phyloP scores from a whole-genome alignment of 495 filamentous ascomycete species.

The Aspergillus asperescens region DNA sequence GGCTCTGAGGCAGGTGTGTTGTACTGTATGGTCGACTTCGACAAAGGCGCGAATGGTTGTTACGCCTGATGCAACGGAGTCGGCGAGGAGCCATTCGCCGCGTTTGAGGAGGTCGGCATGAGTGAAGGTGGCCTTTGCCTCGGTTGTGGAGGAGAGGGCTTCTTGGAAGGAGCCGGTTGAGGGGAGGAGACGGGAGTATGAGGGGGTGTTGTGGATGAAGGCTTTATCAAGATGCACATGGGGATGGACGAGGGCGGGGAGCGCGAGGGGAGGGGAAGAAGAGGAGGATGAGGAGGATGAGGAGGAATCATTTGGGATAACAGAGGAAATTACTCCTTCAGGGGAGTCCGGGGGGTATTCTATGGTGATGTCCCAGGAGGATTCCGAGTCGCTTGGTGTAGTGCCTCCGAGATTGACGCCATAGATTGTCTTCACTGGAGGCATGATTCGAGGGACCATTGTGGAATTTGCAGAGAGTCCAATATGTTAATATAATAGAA shows the following conservation, averaged over 20 bases:
- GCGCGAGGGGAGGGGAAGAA: conserved; percentile 20
- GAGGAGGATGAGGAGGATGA: conserved; percentile 6
- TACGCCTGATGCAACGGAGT: conserved; percentile 61
- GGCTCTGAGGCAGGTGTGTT: conserved; percentile 52
- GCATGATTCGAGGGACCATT: conserved; percentile 25
- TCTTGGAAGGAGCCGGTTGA: conserved; percentile 58
- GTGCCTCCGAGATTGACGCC: conserved; percentile 36
- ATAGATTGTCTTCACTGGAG: conserved; percentile 24
- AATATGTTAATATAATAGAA: too few relatives aligned
- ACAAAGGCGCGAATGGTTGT: conserved; percentile 70
- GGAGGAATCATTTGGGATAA: conserved; percentile 27
- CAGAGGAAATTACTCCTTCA: conserved; percentile 34
- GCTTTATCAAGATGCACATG: conserved; percentile 76
- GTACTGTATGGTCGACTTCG: conserved; percentile 63
- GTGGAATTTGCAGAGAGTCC: too few relatives aligned
- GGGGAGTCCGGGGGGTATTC: neutral
- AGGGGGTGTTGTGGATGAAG: conserved; percentile 55
- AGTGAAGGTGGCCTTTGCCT: conserved; percentile 59
- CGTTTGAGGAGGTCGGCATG: conserved; percentile 54
- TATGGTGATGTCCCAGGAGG: conserved; percentile 42
- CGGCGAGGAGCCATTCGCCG: conserved; percentile 61
- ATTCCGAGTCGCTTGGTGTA: conserved; percentile 25
- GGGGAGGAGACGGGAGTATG: conserved; percentile 57
- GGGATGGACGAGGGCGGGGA: conserved; percentile 63
- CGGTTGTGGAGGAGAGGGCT: conserved; percentile 55